Conservation (phyloP, 23 red algal species). For the Gracilaria domingensis region DNA sequence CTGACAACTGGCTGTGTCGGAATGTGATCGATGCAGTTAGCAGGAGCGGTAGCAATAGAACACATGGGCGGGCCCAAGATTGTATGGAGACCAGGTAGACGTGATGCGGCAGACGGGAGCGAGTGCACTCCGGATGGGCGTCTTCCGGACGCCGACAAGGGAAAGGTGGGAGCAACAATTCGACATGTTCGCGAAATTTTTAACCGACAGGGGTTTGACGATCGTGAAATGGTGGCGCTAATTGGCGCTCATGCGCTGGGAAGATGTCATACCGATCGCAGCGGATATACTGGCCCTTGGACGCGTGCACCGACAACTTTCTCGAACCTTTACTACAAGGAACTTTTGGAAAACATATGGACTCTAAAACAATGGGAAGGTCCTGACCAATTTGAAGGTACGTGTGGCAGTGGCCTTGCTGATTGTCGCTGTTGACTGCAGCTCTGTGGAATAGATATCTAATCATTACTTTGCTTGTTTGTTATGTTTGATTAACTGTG, state of each 20-base stretch:
- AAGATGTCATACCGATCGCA: slow-evolving; percentile 80
- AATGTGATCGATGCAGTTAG: slow-evolving; percentile 34
- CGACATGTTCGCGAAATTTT: slow-evolving; percentile 84
- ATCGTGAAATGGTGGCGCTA: slow-evolving; percentile 89
- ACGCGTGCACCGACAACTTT: slow-evolving; percentile 80
- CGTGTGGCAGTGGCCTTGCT: neutral
- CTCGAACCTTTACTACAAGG: slow-evolving; percentile 84
- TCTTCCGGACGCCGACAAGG: slow-evolving; percentile 74
- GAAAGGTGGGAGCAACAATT: slow-evolving; percentile 62
- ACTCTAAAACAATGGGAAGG: slow-evolving; percentile 71
- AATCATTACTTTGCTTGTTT: neutral
- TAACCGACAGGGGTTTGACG: slow-evolving; percentile 87
- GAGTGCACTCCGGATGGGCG: slow-evolving; percentile 82
- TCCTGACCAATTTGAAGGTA: slow-evolving; percentile 70
- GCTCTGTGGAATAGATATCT: neutral
- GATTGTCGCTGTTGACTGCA: neutral
- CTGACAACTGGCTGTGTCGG: neutral
- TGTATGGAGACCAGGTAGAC: slow-evolving; percentile 73
- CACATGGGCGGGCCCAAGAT: slow-evolving; percentile 90
- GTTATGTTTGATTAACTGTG: neutral
- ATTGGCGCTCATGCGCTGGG: slow-evolving; percentile 87
- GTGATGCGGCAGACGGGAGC: slow-evolving; percentile 65
- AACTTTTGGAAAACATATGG: slow-evolving; percentile 76
- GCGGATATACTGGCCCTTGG: slow-evolving; percentile 72
- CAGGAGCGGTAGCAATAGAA: slow-evolving; percentile 87